Base-by-base conservation (phyloP, 2,329 filamentous ascomycete genomes). In the Sarocladiaceae sp. region DNA sequence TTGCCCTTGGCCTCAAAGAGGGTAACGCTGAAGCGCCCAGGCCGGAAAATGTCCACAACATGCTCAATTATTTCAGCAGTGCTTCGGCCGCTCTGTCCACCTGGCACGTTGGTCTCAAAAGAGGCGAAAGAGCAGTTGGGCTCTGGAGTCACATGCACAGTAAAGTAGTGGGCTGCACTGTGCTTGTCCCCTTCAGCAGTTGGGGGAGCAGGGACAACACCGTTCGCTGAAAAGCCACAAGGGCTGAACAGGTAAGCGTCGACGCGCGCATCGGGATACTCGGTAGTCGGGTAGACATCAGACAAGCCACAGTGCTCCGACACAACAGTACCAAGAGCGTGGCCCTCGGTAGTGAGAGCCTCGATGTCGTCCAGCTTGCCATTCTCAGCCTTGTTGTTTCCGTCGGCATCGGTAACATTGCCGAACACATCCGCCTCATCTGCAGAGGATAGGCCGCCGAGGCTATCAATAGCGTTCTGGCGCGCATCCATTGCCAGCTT, bases 71-170 rank as follows among this genome's bases (percentile, higher is more conserved):
- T 84, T 51, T 95, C 91, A 20, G 82, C 81, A 1, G 91, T 96
- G 61, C 90, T 85, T 50, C 90, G 85, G 13, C 90, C 90, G 46
- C 80, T 88, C 68, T 95, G 88, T 4, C 82, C 83, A 20, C 88
- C 85, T 2, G 93, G 93, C 3, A 98, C 91, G 55, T 97, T 98
- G 53, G 93, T 97, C 73, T 98, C 93, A 60, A 98, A 98, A 2
- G 89, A 96, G 27, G 93, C 93, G 63, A 95, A 98, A 4, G 90
- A 96, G 72, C 91, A 98, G 58, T 95, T 82, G 12, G 91, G 88
- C 73, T 98, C 93, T 0, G 93, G 93, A 0, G 93, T 98, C 53
- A 98, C 93, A 60, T 98, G 93, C 19, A 98, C 93, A 1, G 91
- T 98, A 68, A 96, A 98, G 70, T 98, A 98, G 67, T 97, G 89